Conservation (phyloP, 495 filamentous ascomycete species). For the Lasiosphaeria ovina region DNA sequence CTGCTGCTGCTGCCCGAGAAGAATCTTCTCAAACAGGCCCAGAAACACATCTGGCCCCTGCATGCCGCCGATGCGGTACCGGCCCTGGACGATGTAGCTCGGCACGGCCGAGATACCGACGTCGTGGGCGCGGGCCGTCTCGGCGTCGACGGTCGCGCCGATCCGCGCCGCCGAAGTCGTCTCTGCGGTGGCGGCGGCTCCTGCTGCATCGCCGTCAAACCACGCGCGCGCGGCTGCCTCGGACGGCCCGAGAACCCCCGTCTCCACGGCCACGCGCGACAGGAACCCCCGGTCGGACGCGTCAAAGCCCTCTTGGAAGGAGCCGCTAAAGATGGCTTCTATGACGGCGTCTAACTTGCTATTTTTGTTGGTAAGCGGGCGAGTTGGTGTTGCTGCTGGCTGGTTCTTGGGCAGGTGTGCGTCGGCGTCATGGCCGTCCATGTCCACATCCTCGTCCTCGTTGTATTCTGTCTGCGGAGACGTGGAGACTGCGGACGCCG, state of each 20-base stretch:
- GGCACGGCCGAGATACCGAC: constrained; percentile 65
- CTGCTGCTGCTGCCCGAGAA: background rate
- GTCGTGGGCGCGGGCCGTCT: constrained; percentile 39
- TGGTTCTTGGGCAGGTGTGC: background rate
- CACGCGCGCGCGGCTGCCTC: constrained; percentile 56
- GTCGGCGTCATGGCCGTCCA: no score
- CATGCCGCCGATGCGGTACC: constrained; percentile 66
- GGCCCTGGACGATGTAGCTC: constrained; percentile 66
- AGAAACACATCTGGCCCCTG: constrained; percentile 52
- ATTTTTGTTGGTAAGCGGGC: constrained; percentile 30
- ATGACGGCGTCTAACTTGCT: constrained; percentile 57
- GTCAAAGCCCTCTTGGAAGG: constrained; percentile 73
- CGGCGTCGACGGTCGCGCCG: constrained; percentile 22
- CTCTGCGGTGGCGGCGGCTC: background rate
- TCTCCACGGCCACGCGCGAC: constrained; percentile 51
- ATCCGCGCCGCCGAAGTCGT: background rate
- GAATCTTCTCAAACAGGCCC: constrained; percentile 41
- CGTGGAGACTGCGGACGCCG: no score
- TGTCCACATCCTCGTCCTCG: no score
- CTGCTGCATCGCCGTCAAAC: constrained; percentile 50
- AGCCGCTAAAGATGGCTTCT: constrained; percentile 62
- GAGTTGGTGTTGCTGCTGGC: background rate
- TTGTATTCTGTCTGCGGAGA: no score
- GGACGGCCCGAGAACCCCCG: constrained; percentile 46
- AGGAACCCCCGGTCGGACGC: constrained; percentile 64